Base-by-base conservation (phyloP, 768 basidiomycete genomes). In the Termitomyces sp. region DNA sequence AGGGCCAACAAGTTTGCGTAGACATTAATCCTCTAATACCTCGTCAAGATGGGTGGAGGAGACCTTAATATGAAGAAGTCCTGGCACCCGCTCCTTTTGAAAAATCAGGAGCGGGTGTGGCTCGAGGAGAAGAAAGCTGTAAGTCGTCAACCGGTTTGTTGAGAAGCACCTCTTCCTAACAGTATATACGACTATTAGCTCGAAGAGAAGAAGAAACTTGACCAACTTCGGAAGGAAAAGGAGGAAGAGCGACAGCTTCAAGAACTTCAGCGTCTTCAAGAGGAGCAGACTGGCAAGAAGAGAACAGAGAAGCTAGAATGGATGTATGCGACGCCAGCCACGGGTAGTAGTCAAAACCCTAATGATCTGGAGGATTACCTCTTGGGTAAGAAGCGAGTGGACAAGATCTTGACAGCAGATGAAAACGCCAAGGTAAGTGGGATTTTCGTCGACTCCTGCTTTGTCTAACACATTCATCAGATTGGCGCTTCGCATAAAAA, bases 51-150 rank as follows among this genome's bases (percentile, higher is more conserved):
- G 95, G 95, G 95, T 85, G 95, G 95, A 58, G 95, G 91, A 59
- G 95, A 98, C 73, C 81, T 98, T 70, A 98, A 98, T 69, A 98
- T 98, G 95, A 97, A 92, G 76, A 96, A 97, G 83, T 95, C 92
- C 62, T 98, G 95, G 95, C 95, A 98, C 72, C 95, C 95, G 82
- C 87, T 95, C 81, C 90, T 96, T 74, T 74, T 97, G 73, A 94
- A 93, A 71, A 96, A 96, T 76, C 96, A 98, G 87, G 93, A 96
- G 86, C 86, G 91, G 83, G 97, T 98, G 66, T 98, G 97, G 96
- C 82, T 98, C 55, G 91, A 96, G 73, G 97, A 99, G 74, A 95
- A 96, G 83, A 89, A 92, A 69, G 94, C 95, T 53, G 93, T 92
- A 69, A 66, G 90, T 80, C 16, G 9, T 45, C 25, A 17, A 32